Percentiles rank a stretch among this genome's conserved stretches.
Conservation (phyloP, 2,329 filamentous ascomycete genomes). For the Hypoxylon sp. region DNA sequence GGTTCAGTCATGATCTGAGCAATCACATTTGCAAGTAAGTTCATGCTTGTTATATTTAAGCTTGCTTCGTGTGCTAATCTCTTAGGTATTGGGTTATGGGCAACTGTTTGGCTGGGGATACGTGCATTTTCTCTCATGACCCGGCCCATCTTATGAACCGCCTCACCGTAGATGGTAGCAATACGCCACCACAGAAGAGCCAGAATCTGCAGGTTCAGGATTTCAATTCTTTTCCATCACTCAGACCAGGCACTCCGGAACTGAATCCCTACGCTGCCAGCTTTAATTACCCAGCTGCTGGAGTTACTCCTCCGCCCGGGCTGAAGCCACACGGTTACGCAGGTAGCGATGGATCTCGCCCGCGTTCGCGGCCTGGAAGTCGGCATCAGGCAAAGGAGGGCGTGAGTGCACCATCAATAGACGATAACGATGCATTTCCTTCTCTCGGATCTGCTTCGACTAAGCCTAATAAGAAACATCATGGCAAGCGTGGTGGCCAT, state of each 20-base stretch:
- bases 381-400: conserved; percentile 77
- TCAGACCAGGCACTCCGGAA: conserved; percentile 74
- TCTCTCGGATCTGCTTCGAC: conserved; percentile 82
- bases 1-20: conserved; percentile 96
- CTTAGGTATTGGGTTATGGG: conserved; percentile 93
- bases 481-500: conserved; percentile 90
- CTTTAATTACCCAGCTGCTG: conserved; percentile 67
- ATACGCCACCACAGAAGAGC: conserved; percentile 75
- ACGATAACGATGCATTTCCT: conserved; percentile 96
- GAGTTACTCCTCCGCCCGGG: conserved; percentile 77
- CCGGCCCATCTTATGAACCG: conserved; percentile 88
- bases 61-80: conserved; percentile 67
- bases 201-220: conserved; percentile 85
- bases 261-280: conserved; percentile 67
- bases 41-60: not conserved
- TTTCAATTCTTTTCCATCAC: conserved; percentile 85
- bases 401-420: conserved; percentile 80
- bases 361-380: conserved; percentile 87
- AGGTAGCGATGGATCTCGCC: conserved; percentile 73
- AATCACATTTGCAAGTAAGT: conserved; percentile 98
- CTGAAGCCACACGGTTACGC: conserved; percentile 71
- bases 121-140: conserved; percentile 97
- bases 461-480: conserved; percentile 90
- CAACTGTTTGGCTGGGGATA: conserved; percentile 92
- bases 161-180: conserved; percentile 78